phyloP scores from a whole-genome alignment of 495 filamentous ascomycete species.

The Jackrogersella multiformis region DNA sequence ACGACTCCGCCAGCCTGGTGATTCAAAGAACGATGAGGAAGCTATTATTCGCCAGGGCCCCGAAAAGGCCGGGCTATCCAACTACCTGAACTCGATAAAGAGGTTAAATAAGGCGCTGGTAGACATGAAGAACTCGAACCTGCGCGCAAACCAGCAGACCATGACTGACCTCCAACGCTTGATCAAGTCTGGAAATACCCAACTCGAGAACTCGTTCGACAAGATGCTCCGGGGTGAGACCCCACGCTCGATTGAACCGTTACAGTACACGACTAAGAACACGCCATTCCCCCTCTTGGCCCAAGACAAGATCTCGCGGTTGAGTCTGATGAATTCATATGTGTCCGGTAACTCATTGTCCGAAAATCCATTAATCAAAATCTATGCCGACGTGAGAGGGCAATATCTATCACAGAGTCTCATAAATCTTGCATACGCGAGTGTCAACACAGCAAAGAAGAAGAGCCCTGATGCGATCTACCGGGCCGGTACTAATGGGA shows the following conservation, averaged over 20 bases:
- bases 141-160: slow-evolving; percentile 90
- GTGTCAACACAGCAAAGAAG: slow-evolving; percentile 86
- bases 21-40: slow-evolving; percentile 88
- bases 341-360: slow-evolving; percentile 61
- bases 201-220: slow-evolving; percentile 84
- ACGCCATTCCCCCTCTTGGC: slow-evolving; percentile 59
- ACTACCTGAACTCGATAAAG: slow-evolving; percentile 90
- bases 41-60: slow-evolving; percentile 88
- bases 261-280: slow-evolving; percentile 94
- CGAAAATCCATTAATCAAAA: slow-evolving; percentile 70
- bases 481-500: slow-evolving; percentile 89
- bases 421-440: slow-evolving; percentile 85
- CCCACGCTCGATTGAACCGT: slow-evolving; percentile 79
- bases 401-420: slow-evolving; percentile 83
- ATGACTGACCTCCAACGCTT: slow-evolving; percentile 80
- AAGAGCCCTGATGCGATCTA: slow-evolving; percentile 83
- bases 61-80: slow-evolving; percentile 77
- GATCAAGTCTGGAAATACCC: slow-evolving; percentile 76
- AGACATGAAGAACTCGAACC: slow-evolving; percentile 84
- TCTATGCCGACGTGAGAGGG: slow-evolving; percentile 85
- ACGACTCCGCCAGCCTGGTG: slow-evolving; percentile 83
- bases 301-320: slow-evolving; percentile 58
- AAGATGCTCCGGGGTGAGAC: slow-evolving; percentile 74
- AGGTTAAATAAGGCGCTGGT: slow-evolving; percentile 81
- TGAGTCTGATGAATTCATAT: slow-evolving; percentile 63